Evolutionary conservation across 148 eudicot genomes (phyloP).

Genomic region (Rhododendron ovatum): DNA sequence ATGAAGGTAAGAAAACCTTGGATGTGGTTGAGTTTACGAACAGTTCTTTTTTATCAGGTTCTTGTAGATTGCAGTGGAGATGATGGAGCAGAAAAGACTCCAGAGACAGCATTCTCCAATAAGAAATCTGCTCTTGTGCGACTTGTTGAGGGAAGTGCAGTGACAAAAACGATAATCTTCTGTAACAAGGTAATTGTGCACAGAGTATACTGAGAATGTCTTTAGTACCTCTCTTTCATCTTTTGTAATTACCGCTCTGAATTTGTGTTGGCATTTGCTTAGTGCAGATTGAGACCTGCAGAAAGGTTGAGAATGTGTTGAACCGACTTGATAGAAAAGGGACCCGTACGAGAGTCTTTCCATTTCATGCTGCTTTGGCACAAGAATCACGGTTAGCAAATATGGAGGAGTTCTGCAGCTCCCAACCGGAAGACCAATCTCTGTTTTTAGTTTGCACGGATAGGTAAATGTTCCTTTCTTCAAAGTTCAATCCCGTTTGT

Average conservation of each 20-base stretch:
- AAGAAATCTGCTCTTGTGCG: slow-evolving; percentile 79
- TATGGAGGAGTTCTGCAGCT: slow-evolving; percentile 70
- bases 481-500: background rate
- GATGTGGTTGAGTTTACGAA: background rate
- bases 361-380: slow-evolving; percentile 91
- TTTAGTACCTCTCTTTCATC: background rate
- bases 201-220: background rate
- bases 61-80: slow-evolving; percentile 96
- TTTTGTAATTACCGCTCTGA: background rate
- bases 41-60: slow-evolving; percentile 34
- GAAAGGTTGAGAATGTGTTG: slow-evolving; percentile 88
- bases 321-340: slow-evolving; percentile 78
- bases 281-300: slow-evolving; percentile 90
- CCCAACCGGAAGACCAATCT: slow-evolving; percentile 30
- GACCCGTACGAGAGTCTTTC: slow-evolving; percentile 41
- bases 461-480: slow-evolving; percentile 41
- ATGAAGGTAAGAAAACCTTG: background rate
- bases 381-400: slow-evolving; percentile 71
- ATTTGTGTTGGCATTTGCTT: background rate
- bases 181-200: slow-evolving; percentile 73
- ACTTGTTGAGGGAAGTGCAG: slow-evolving; percentile 65
- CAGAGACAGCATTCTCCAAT: slow-evolving; percentile 85
- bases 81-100: slow-evolving; percentile 65
- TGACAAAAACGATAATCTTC: slow-evolving; percentile 75
- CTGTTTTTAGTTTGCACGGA: slow-evolving; percentile 90